Evolutionary conservation across 306 rosid species (phyloP).

Genomic region (Cucurbita ficifolia): DNA sequence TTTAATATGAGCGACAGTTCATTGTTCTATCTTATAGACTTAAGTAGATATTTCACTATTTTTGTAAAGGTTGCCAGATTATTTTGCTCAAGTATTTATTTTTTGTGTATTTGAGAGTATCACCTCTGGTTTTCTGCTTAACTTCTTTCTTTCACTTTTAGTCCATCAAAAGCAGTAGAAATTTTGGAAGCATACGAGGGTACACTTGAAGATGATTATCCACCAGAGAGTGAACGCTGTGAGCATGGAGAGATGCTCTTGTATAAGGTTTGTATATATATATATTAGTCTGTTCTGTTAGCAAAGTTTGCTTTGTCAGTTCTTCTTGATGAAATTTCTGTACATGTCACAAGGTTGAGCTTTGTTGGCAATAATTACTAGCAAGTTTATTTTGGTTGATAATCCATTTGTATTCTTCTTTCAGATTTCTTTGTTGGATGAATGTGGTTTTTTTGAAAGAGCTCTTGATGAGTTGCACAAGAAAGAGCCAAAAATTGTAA

Average conservation of each 20-base stretch:
- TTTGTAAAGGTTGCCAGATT: background rate
- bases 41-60: background rate
- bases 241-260: slow-evolving; percentile 99
- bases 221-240: slow-evolving; percentile 90
- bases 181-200: slow-evolving; percentile 99
- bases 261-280: slow-evolving; percentile 46
- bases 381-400: background rate
- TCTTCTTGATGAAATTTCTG: background rate
- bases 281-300: background rate
- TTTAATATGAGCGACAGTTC: background rate
- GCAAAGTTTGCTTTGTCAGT: background rate
- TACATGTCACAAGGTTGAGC: background rate
- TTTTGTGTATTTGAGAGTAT: background rate
- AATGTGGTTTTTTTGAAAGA: slow-evolving; percentile 58
- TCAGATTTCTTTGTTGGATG: slow-evolving; percentile 81
- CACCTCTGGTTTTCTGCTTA: background rate
- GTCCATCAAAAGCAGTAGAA: slow-evolving; percentile 84
- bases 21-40: background rate
- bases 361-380: background rate
- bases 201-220: slow-evolving; percentile 86
- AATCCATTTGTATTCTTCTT: background rate
- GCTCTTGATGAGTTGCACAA: slow-evolving; percentile 77
- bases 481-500: slow-evolving; percentile 67
- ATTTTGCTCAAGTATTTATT: background rate
- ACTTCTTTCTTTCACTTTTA: slow-evolving; percentile 8